A percentile compares a stretch with the other conserved stretches of the same genome.
These are phyloP conservation scores for Pseudoturritis turrita DNA, from an alignment of 345 rosid genomes.

Conservation along the genomic window DNA sequence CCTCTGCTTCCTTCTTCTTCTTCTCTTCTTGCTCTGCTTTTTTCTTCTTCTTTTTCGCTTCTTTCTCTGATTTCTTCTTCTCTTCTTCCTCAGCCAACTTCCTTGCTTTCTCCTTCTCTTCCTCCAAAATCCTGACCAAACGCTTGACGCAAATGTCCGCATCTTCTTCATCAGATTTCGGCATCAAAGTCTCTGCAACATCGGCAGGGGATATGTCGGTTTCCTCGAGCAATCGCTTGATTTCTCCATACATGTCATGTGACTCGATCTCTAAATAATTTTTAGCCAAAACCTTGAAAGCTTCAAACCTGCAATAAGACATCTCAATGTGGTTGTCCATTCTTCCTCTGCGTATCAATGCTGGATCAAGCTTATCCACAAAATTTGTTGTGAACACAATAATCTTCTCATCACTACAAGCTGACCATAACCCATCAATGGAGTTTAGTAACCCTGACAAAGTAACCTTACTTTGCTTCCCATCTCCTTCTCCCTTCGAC, in stretches of 20 bases:
- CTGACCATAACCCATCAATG: constrained; percentile 53
- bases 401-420: constrained; percentile 44
- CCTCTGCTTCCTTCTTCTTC: background rate
- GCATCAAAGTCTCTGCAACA: constrained; percentile 50
- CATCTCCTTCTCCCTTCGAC: background rate
- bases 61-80: constrained; percentile 10
- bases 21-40: background rate
- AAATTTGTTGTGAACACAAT: constrained; percentile 43
- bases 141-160: constrained; percentile 32
- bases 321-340: constrained; percentile 50
- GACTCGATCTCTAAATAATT: constrained; percentile 36
- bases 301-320: constrained; percentile 41
- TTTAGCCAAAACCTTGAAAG: constrained; percentile 45
- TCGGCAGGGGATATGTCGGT: constrained; percentile 38
- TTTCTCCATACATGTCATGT: constrained; percentile 24
- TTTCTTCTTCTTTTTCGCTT: background rate
- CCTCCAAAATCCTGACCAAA: constrained; percentile 34
- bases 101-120: constrained; percentile 24
- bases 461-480: constrained; percentile 37
- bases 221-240: constrained; percentile 19
- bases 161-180: constrained; percentile 28
- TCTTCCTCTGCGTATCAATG: constrained; percentile 47
- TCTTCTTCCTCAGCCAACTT: constrained; percentile 21
- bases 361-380: constrained; percentile 46
- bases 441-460: constrained; percentile 47